These are phyloP conservation scores for Auricularia heimuer DNA, from an alignment of 768 basidiomycete genomes.

Conservation along the genomic window DNA sequence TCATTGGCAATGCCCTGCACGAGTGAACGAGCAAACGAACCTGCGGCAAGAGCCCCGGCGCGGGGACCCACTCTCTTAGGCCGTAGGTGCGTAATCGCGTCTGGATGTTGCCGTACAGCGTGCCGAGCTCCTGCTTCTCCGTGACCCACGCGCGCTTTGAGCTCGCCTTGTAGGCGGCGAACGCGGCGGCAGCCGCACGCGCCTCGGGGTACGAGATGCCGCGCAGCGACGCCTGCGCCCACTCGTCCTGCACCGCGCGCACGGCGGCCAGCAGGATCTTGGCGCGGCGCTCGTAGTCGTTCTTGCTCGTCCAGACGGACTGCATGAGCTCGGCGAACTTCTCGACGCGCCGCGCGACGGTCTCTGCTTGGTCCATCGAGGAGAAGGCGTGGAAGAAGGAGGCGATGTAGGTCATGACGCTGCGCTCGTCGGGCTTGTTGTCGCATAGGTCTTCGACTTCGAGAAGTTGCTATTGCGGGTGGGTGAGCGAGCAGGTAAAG, in stretches of 20 bases:
- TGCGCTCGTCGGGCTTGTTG: slow-evolving; percentile 85
- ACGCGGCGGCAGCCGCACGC: slow-evolving; percentile 60
- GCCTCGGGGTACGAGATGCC: slow-evolving; percentile 73
- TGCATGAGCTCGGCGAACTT: slow-evolving; percentile 96
- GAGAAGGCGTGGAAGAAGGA: slow-evolving; percentile 98
- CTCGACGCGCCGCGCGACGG: slow-evolving; percentile 84
- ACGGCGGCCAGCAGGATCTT: slow-evolving; percentile 42
- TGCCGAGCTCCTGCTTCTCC: slow-evolving; percentile 80
- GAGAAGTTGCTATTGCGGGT: slow-evolving; percentile 54
- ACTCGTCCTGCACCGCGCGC: slow-evolving; percentile 53
- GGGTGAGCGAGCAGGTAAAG: slow-evolving; percentile 19
- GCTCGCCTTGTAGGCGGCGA: slow-evolving; percentile 74
- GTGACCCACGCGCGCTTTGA: slow-evolving; percentile 81
- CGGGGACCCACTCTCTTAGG: slow-evolving; percentile 71
- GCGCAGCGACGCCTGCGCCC: slow-evolving; percentile 55
- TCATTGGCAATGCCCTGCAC: slow-evolving; percentile 5
- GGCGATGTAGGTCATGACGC: slow-evolving; percentile 97
- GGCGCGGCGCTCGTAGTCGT: slow-evolving; percentile 85
- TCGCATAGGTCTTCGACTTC: slow-evolving; percentile 96
- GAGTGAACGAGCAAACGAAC: background rate
- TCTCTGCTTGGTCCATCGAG: slow-evolving; percentile 93
- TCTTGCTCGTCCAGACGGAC: slow-evolving; percentile 75
- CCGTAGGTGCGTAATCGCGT: slow-evolving; percentile 90
- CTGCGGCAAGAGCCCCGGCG: slow-evolving; percentile 38
- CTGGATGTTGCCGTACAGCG: slow-evolving; percentile 85